These are phyloP conservation scores for Trichoderma parareesei DNA, from an alignment of 495 filamentous ascomycete species.

Conservation along the genomic window DNA sequence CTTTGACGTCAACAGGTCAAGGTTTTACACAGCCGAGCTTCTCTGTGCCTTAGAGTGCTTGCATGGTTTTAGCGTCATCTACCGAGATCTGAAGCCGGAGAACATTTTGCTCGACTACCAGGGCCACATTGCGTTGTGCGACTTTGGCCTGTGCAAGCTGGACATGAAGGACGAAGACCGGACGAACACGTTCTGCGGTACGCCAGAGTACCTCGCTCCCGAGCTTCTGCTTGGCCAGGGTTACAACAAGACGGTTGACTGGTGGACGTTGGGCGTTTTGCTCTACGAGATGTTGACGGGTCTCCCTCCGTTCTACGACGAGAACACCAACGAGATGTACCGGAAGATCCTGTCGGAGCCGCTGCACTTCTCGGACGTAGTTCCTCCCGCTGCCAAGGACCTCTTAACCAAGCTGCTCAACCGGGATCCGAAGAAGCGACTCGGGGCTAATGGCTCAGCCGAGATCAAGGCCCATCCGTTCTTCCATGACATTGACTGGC, in stretches of 20 bases:
- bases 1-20: conserved; percentile 93
- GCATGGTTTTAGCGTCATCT: conserved; percentile 99
- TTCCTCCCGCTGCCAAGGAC: conserved; percentile 89
- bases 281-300: conserved; percentile 99
- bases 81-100: conserved; percentile 96
- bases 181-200: conserved; percentile 98
- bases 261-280: conserved; percentile 97
- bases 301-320: conserved; percentile 95
- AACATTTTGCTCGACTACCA: conserved; percentile 98
- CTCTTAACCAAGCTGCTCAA: conserved; percentile 84
- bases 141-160: conserved; percentile 97
- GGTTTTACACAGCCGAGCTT: conserved; percentile 98
- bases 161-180: conserved; percentile 99
- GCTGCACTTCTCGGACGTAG: conserved; percentile 76
- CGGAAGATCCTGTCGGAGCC: conserved; percentile 96
- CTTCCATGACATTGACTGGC: conserved; percentile 98
- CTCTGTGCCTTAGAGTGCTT: conserved; percentile 95
- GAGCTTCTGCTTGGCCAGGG: conserved; percentile 90
- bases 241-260: conserved; percentile 98
- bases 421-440: conserved; percentile 74
- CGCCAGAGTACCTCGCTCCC: conserved; percentile 94
- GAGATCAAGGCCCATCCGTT: conserved; percentile 99
- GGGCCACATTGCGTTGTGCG: conserved; percentile 95
- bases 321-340: conserved; percentile 99
- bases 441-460: conserved; percentile 87